A percentile compares a stretch with the other conserved stretches of the same genome.
These are phyloP conservation scores for Mucor lusitanicus DNA, from an alignment of 371 early-diverging fungal species.

Conservation along the genomic window DNA sequence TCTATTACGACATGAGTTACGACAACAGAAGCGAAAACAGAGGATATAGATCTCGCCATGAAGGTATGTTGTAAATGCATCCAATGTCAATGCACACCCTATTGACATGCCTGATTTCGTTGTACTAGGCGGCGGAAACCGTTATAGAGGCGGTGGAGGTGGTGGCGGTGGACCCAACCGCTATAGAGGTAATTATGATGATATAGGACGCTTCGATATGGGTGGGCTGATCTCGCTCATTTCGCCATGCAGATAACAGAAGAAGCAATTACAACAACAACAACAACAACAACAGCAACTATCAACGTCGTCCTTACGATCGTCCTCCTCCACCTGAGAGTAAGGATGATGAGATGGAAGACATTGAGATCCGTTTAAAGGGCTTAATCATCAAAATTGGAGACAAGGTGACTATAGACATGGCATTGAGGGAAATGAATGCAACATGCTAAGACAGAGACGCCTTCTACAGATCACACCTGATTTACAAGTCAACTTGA, in stretches of 20 bases:
- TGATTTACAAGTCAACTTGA: constrained; percentile 63
- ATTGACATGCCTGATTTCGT: background rate
- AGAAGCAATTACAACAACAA: constrained; percentile 10
- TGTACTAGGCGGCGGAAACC: constrained; percentile 1
- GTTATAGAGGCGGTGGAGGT: constrained; percentile 12
- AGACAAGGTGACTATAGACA: constrained; percentile 57
- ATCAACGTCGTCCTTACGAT: constrained; percentile 33
- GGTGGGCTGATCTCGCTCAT: background rate
- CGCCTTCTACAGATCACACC: constrained; percentile 46
- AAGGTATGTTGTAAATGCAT: constrained; percentile 16
- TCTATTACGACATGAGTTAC: constrained; percentile 30
- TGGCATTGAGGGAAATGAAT: no score
- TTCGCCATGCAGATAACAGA: constrained; percentile 17
- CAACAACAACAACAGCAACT: background rate
- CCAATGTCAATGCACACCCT: background rate
- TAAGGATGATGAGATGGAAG: constrained; percentile 60
- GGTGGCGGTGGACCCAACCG: constrained; percentile 21
- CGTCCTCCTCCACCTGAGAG: constrained; percentile 24
- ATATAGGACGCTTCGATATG: background rate
- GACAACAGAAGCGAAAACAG: constrained; percentile 41
- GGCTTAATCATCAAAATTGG: constrained; percentile 79
- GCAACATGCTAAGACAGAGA: background rate
- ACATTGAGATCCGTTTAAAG: constrained; percentile 70
- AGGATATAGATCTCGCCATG: constrained; percentile 41
- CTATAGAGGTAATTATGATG: constrained; percentile 15